Evolutionary conservation across 352 stramenopile species (phyloP).

Genomic region (Phytophthora tentaculata): DNA sequence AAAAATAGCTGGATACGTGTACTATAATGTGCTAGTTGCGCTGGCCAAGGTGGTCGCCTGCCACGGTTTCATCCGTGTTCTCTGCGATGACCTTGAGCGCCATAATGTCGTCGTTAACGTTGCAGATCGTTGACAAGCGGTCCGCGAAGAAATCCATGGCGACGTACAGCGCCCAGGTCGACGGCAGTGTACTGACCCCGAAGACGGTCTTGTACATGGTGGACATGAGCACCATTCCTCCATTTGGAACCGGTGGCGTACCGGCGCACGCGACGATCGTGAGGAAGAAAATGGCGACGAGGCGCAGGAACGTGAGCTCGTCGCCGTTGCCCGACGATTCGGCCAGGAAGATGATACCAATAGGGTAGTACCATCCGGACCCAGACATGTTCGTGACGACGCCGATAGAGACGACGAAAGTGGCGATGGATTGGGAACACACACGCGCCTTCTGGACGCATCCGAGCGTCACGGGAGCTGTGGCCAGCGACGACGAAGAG

Average conservation of each 20-base stretch:
- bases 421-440: slow-evolving; percentile 76
- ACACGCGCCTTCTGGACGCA: slow-evolving; percentile 67
- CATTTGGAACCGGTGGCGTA: slow-evolving; percentile 59
- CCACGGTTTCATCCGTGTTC: slow-evolving; percentile 74
- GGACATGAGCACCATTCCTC: slow-evolving; percentile 58
- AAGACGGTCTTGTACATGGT: slow-evolving; percentile 76
- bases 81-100: slow-evolving; percentile 78
- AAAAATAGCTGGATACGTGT: neutral
- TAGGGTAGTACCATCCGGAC: slow-evolving; percentile 65
- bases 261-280: slow-evolving; percentile 59
- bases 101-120: slow-evolving; percentile 85
- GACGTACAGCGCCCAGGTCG: slow-evolving; percentile 63
- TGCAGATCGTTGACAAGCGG: slow-evolving; percentile 70
- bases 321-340: slow-evolving; percentile 64
- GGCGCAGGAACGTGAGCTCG: slow-evolving; percentile 49
- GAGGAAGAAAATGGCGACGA: slow-evolving; percentile 63
- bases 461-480: slow-evolving; percentile 65
- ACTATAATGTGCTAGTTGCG: slow-evolving; percentile 32
- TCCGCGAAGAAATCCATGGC: slow-evolving; percentile 74
- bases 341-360: slow-evolving; percentile 66
- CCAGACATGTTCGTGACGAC: slow-evolving; percentile 67
- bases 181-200: slow-evolving; percentile 47
- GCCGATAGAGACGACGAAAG: slow-evolving; percentile 77
- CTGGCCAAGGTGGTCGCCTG: slow-evolving; percentile 58
- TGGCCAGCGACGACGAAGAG: slow-evolving; percentile 70